Evolutionary conservation across 2,329 filamentous ascomycete species (phyloP).

Genomic region (Botrytis tulipae): DNA sequence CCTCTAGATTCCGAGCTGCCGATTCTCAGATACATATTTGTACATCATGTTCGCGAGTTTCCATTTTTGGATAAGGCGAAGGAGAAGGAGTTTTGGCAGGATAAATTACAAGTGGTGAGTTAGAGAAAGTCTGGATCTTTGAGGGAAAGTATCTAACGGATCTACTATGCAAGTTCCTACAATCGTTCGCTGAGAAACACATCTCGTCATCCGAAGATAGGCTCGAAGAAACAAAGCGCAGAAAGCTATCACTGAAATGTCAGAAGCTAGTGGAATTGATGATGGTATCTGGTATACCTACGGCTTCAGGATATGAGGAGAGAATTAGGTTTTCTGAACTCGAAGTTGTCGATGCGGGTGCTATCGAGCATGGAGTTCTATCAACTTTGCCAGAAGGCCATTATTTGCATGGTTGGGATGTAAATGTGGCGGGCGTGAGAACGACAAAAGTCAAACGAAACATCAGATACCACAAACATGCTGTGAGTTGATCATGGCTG

Average conservation of each 20-base stretch:
- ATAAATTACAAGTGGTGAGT: slow-evolving; percentile 89
- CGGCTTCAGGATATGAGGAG: slow-evolving; percentile 95
- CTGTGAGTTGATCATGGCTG: slow-evolving; percentile 55
- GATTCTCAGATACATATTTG: slow-evolving; percentile 93
- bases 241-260: slow-evolving; percentile 87
- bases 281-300: slow-evolving; percentile 98
- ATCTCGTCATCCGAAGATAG: slow-evolving; percentile 97
- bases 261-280: slow-evolving; percentile 96
- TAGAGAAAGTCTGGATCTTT: background rate
- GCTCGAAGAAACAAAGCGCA: slow-evolving; percentile 90
- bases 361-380: slow-evolving; percentile 85
- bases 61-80: slow-evolving; percentile 94
- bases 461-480: slow-evolving; percentile 86
- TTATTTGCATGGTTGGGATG: slow-evolving; percentile 92
- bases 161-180: slow-evolving; percentile 67
- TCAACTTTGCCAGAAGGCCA: slow-evolving; percentile 88
- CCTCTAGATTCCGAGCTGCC: slow-evolving; percentile 93
- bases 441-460: slow-evolving; percentile 79
- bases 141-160: background rate
- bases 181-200: slow-evolving; percentile 95
- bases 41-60: slow-evolving; percentile 96
- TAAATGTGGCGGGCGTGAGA: slow-evolving; percentile 89
- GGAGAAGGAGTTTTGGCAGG: slow-evolving; percentile 99
- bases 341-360: slow-evolving; percentile 90
- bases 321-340: slow-evolving; percentile 95